A percentile compares a stretch with the other conserved stretches of the same genome.
These are phyloP conservation scores for Gracilaria domingensis DNA, from an alignment of 23 red algal genomes.

Conservation along the genomic window DNA sequence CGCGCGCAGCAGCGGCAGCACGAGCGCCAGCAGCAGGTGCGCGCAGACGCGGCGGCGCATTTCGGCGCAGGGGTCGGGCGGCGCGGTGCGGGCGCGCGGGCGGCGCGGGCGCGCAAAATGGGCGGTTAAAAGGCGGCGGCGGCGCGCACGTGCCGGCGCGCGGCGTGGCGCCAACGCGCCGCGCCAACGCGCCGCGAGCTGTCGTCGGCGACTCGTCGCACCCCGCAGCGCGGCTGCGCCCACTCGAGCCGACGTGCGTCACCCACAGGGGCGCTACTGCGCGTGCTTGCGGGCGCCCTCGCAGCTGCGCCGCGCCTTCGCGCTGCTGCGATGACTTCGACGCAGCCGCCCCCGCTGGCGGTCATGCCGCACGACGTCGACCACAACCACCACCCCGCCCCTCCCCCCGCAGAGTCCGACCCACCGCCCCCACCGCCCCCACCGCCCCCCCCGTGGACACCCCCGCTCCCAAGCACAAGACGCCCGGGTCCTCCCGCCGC, in stretches of 20 bases:
- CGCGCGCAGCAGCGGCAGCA: background rate
- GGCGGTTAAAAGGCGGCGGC: conserved; percentile 13
- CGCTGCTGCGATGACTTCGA: conserved; percentile 14
- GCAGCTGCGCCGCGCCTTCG: background rate
- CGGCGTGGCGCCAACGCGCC: background rate
- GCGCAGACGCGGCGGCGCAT: conserved; percentile 2
- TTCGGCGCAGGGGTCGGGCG: background rate
- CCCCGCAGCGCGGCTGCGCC: background rate
- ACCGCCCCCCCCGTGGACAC: background rate
- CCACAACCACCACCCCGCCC: conserved; percentile 5
- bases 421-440: background rate
- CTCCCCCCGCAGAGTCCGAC: background rate
- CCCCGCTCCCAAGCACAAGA: conserved; percentile 1
- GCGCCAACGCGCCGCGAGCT: no score
- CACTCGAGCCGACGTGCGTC: no score
- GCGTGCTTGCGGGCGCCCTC: background rate
- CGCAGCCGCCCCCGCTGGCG: conserved; percentile 8
- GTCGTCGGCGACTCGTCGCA: no score
- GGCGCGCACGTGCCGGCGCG: background rate
- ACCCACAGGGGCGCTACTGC: background rate
- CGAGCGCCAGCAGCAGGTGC: background rate
- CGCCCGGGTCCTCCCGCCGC: conserved; percentile 47
- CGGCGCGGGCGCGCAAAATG: background rate
- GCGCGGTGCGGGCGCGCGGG: background rate
- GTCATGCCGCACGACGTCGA: conserved; percentile 56